phyloP scores from a whole-genome alignment of 129 eudicot genomes.

The Escallonia herrerae region DNA sequence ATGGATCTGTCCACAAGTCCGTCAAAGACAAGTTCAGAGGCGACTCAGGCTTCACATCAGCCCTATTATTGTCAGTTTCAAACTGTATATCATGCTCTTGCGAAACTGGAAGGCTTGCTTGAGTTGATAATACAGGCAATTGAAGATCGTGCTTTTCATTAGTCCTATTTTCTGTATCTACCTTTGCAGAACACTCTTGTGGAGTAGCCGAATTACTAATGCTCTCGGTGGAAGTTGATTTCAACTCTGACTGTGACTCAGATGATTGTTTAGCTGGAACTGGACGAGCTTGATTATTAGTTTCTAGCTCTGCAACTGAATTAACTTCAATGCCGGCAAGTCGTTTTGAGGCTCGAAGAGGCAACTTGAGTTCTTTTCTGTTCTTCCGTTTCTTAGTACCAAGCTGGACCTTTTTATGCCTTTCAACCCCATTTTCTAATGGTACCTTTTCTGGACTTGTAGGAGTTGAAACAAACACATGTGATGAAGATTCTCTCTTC shows the following conservation, averaged over 20 bases:
- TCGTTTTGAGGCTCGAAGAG: conserved; percentile 53
- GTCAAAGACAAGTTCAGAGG: conserved; percentile 27
- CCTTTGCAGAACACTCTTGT: conserved; percentile 7
- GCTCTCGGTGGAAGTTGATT: background rate
- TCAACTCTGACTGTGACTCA: conserved; percentile 2
- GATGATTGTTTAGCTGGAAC: conserved; percentile 11
- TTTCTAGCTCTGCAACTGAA: conserved; percentile 18
- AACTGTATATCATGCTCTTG: conserved; percentile 2
- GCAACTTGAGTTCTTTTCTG: conserved; percentile 15
- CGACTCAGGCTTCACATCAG: conserved; percentile 14
- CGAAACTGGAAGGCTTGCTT: conserved; percentile 9
- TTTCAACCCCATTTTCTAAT: conserved; percentile 16
- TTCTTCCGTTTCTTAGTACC: conserved; percentile 20
- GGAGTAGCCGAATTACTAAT: conserved; percentile 3
- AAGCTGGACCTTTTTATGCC: background rate
- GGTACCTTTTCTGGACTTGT: conserved; percentile 24
- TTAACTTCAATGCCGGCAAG: conserved; percentile 34
- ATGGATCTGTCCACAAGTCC: conserved; percentile 69
- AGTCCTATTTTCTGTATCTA: background rate
- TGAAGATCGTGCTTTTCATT: conserved; percentile 15
- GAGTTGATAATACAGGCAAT: background rate
- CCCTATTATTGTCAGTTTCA: conserved; percentile 1
- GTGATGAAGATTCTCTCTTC: conserved; percentile 6
- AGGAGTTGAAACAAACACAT: conserved; percentile 18
- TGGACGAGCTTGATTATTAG: conserved; percentile 19